Evolutionary conservation across 441 rosid genomes (phyloP), one percentile per base, ranked within the genome.

Genomic region (Pelargonium australe): DNA sequence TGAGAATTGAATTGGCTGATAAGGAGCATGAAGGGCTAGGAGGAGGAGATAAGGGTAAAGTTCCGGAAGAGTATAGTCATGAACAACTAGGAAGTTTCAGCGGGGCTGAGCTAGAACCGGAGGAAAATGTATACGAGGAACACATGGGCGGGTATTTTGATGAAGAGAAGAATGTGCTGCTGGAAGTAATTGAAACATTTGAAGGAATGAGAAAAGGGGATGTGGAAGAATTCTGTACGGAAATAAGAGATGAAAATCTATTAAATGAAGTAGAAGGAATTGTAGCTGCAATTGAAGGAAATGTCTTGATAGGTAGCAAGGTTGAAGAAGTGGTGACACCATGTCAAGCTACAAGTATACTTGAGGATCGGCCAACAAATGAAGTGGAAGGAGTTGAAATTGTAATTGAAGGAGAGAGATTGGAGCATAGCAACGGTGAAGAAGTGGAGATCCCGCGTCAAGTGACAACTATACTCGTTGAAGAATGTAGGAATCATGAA

Each of bases 351-450:
- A 70, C 69, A n/a, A 65, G 71, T 58, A 58, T 80, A 43, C 70
- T 51, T 69, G 66, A 78, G 19, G 80, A 81, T 34, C 41, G 12
- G 20, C 51, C 75, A n/a, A 20, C 60, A 4, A 71, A 69, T 17
- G 80, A 73, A 47, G 66, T 53, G 19, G 41, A 37, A 14, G 76
- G 71, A 4, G 60, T 70, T 71, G 73, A 69, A 64, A 58, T 80
- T 31, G 70, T 58, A 44, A 66, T 66, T 23, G 85, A 82, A 25
- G 81, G 72, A 66, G 84, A 75, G 7, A 81, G 80, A 43, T 58
- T 31, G 28, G 70, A 41, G 66, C 71, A 12, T 5, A 44, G 62
- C 37, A 9, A 44, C 40, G 53, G 28, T 4, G 68, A 55, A 51
- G 74, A 51, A 6, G 65, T 31, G 0, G 79, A 23, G 28, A 70